Base-by-base conservation (phyloP, 1,284 basidiomycete genomes). In the Cutaneotrichosporon sp. region DNA sequence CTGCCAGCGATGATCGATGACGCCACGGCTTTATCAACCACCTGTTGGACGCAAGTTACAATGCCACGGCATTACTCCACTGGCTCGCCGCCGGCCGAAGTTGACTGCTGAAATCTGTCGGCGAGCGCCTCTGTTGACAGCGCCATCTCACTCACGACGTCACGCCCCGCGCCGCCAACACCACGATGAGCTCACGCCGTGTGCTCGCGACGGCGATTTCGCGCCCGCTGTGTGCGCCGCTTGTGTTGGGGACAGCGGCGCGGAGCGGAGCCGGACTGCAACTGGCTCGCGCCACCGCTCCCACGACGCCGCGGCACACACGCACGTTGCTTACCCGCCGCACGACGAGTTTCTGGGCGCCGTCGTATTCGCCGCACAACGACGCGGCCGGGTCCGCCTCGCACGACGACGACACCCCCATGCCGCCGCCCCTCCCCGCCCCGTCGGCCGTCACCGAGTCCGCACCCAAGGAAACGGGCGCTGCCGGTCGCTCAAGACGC, bases 271-370 rank as follows among this genome's bases (percentile, higher is more conserved):
- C n/a, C n/a, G n/a, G n/a, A n/a, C n/a, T n/a, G n/a, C n/a, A n/a
- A n/a, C n/a, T n/a, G 7, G 26, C 26, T 30, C 10, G 26, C 26
- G 26, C 5, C 26, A 30, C 26, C 26, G 10, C 26, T 4, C 34
- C 41, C 15, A 43, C 33, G 15, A 8, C 13, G 2, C 38, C 12
- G 8, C 37, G 20, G 10, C 49, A 20, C 4, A 15, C 43, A 22
- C 51, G 44, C 21, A 41, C 39, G 26, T 42, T 52, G 20, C 17
- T 52, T 8, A 52, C 51, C n/a, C 44, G 37, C 13, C 52, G 46
- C 22, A 20, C 36, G 39, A 60, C 62, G 3, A 59, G 59, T 5
- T 66, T 64, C 46, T 66, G 62, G 62, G 42, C 59, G 13, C 43
- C 58, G 12, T 23, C 48, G 60, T 49, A 40, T 18, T 20, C 39